phyloP scores from a whole-genome alignment of 768 basidiomycete species.

The Gloeostereum incarnatum region DNA sequence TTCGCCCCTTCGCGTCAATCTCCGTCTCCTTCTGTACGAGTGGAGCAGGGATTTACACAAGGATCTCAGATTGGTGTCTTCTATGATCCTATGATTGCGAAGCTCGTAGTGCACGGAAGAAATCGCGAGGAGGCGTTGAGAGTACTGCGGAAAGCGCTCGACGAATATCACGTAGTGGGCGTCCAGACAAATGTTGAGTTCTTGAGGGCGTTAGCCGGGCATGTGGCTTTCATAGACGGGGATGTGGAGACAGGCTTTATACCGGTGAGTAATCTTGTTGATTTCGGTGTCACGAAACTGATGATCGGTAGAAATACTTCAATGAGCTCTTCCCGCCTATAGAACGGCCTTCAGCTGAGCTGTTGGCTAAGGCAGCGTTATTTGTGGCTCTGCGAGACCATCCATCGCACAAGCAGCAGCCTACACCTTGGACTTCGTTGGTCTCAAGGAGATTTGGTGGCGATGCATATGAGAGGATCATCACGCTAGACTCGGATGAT shows the following conservation, averaged over 20 bases:
- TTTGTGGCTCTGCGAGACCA: constrained; percentile 65
- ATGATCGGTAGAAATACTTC: constrained; percentile 59
- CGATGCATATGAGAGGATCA: constrained; percentile 49
- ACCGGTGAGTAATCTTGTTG: constrained; percentile 35
- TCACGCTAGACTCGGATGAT: constrained; percentile 55
- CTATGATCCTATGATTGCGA: constrained; percentile 90
- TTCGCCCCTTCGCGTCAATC: constrained; percentile 41
- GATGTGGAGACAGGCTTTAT: constrained; percentile 94
- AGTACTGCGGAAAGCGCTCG: constrained; percentile 70
- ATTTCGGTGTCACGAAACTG: background rate
- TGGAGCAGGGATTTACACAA: constrained; percentile 83
- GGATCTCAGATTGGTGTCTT: constrained; percentile 79
- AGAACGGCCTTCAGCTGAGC: constrained; percentile 43
- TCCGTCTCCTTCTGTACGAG: constrained; percentile 51
- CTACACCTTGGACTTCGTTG: constrained; percentile 58
- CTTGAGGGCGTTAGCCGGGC: constrained; percentile 65
- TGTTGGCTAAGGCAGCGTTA: constrained; percentile 74
- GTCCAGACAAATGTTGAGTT: constrained; percentile 92
- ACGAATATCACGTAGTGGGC: constrained; percentile 86
- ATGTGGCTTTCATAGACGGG: constrained; percentile 64
- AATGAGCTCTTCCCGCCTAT: constrained; percentile 71
- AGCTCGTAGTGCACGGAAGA: constrained; percentile 81
- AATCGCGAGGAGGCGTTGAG: constrained; percentile 81
- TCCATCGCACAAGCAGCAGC: constrained; percentile 14
- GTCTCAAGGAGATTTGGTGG: constrained; percentile 74